Percentiles rank a stretch among this genome's conserved stretches.
Evolutionary conservation across 2,329 filamentous ascomycete genomes (phyloP).

Genomic region (Paradendryphiella salina): DNA sequence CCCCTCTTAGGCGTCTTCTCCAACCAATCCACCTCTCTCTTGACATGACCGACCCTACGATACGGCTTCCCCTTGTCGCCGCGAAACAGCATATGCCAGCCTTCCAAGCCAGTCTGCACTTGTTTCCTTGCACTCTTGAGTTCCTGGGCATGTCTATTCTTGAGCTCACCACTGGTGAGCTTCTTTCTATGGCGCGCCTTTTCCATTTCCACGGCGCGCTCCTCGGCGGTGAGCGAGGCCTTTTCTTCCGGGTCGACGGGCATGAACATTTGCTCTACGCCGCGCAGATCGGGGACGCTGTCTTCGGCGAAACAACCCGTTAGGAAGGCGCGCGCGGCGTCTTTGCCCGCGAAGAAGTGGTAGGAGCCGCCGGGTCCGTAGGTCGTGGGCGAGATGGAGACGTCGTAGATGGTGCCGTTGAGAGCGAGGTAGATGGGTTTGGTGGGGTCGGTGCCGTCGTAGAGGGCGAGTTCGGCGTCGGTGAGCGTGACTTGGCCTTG

Average conservation of each 20-base stretch:
- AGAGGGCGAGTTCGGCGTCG: slow-evolving; percentile 69
- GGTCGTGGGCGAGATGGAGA: slow-evolving; percentile 60
- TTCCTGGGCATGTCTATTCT: slow-evolving; percentile 65
- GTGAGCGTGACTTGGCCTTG: slow-evolving; percentile 70
- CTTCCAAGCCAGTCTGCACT: slow-evolving; percentile 68
- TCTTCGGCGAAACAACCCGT: slow-evolving; percentile 92
- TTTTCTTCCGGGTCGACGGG: slow-evolving; percentile 62
- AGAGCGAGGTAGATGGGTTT: slow-evolving; percentile 89
- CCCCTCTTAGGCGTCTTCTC: slow-evolving; percentile 60
- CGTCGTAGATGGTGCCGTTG: slow-evolving; percentile 85
- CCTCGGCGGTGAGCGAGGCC: slow-evolving; percentile 23
- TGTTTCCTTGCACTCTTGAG: slow-evolving; percentile 63
- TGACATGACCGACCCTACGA: slow-evolving; percentile 74
- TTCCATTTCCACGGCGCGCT: slow-evolving; percentile 33
- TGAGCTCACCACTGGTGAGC: slow-evolving; percentile 45
- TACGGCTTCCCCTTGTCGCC: slow-evolving; percentile 75
- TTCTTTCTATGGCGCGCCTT: slow-evolving; percentile 27
- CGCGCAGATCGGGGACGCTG: slow-evolving; percentile 78
- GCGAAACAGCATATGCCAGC: slow-evolving; percentile 82
- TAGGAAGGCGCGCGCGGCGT: slow-evolving; percentile 86
- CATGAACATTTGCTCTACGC: slow-evolving; percentile 82
- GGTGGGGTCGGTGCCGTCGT: slow-evolving; percentile 74
- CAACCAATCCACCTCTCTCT: slow-evolving; percentile 64
- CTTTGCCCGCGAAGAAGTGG: slow-evolving; percentile 80
- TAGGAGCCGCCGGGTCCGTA: slow-evolving; percentile 79